Evolutionary conservation across 768 basidiomycete genomes (phyloP), one percentile per base, ranked within the genome.

Genomic region (Suillus variegatus): DNA sequence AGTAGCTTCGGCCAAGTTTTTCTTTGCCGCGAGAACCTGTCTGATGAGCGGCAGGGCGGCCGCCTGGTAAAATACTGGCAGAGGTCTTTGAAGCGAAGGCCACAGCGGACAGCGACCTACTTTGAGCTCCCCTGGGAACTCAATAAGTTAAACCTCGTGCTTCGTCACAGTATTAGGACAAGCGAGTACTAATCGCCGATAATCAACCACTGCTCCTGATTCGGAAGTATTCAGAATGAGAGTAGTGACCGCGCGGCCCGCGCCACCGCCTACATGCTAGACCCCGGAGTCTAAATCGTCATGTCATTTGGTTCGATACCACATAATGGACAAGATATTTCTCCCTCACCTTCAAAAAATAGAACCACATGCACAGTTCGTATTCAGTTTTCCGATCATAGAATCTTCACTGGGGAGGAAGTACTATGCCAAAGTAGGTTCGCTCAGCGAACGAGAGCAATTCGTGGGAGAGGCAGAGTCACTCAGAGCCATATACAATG

Each of bases 401-500:
- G 75, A 65, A 20, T 88, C 91, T 20, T 87, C 90, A 1, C 78
- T 81, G 6, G 89, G 89, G 7, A 77, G 75, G 41, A 72, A 70
- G 28, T 93, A 91, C 75, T 92, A 83, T 67, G 86, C 81, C 58
- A 93, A 94, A 71, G 60, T 80, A 12, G 91, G 91, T 8, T 73
- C 77, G 6, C 56, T 77, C 7, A 61, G 66, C 18, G 89, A 92
- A 64, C 72, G 61, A 63, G 91, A 91, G 66, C 92, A 93, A 67
- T 93, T 84, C 67, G 70, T 72, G 0, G 90, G 90, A 14, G 92
- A 94, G 75, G 85, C 82, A 47, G 86, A 87, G 69, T 90, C 92
- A 9, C 82, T 94, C 62, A 84, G 79, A 66, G 85, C 82, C 3
- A 91, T 93, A 60, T 70, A 81, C 35, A 69, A 71, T 20, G 91